phyloP scores from a whole-genome alignment of 352 stramenopile species.

The Pythium aristosporum region DNA sequence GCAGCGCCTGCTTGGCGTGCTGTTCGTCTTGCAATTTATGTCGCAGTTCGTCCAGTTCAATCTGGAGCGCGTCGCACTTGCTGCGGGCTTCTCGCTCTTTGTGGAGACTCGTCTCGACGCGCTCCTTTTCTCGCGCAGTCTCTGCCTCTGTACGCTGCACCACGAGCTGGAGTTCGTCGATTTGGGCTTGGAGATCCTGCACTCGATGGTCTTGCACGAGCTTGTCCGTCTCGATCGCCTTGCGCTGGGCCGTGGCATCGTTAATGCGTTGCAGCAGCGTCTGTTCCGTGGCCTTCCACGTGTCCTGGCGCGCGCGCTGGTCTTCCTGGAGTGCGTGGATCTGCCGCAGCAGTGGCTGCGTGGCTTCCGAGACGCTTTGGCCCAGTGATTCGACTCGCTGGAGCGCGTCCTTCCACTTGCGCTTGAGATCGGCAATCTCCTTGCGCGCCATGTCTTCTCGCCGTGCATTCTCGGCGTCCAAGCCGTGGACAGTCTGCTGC shows the following conservation, averaged over 20 bases:
- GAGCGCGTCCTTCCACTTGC: slow-evolving; percentile 81
- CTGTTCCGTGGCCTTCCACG: slow-evolving; percentile 51
- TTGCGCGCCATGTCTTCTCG: slow-evolving; percentile 60
- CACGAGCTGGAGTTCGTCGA: slow-evolving; percentile 40
- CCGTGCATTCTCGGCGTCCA: slow-evolving; percentile 53
- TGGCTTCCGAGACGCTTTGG: slow-evolving; percentile 67
- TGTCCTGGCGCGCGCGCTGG: slow-evolving; percentile 52
- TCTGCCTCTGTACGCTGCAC: slow-evolving; percentile 32
- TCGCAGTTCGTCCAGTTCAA: slow-evolving; percentile 54
- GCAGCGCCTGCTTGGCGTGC: slow-evolving; percentile 17
- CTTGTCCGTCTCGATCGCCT: slow-evolving; percentile 42
- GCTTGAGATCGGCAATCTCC: slow-evolving; percentile 62
- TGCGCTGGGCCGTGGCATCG: slow-evolving; percentile 35
- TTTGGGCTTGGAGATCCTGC: slow-evolving; percentile 29
- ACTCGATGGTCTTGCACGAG: slow-evolving; percentile 40
- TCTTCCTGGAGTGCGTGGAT: slow-evolving; percentile 72
- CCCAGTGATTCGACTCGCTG: slow-evolving; percentile 64
- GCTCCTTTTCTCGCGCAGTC: slow-evolving; percentile 37
- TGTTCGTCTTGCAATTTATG: slow-evolving; percentile 37
- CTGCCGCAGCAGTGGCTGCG: slow-evolving; percentile 72
- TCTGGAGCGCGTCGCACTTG: slow-evolving; percentile 41
- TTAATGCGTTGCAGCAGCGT: slow-evolving; percentile 44
- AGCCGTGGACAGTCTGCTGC: slow-evolving; percentile 48
- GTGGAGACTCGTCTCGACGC: slow-evolving; percentile 24
- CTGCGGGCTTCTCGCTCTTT: slow-evolving; percentile 42